phyloP scores from a whole-genome alignment of 1,284 basidiomycete genomes.

The Ganoderma lingzhi region DNA sequence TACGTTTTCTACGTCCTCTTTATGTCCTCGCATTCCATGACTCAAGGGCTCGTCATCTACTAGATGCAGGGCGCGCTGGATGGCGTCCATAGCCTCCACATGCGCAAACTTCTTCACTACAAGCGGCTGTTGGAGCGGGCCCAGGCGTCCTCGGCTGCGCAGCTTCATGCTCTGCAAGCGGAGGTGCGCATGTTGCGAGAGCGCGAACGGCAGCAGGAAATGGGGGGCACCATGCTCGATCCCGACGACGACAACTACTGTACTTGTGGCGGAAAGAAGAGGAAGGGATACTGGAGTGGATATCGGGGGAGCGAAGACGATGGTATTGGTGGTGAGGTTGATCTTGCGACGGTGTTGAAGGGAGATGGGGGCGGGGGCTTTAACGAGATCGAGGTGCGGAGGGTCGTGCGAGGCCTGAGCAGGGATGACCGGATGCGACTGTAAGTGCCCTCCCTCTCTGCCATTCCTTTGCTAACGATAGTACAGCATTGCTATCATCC shows the following conservation, averaged over 20 bases:
- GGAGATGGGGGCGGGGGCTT: slow-evolving; percentile 64
- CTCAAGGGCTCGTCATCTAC: background rate
- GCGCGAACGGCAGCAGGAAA: slow-evolving; percentile 41
- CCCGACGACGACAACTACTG: slow-evolving; percentile 54
- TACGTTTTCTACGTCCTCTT: slow-evolving; percentile 35
- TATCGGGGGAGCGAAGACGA: slow-evolving; percentile 54
- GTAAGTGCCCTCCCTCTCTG: slow-evolving; percentile 50
- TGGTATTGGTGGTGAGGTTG: slow-evolving; percentile 50
- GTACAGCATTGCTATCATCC: slow-evolving; percentile 47
- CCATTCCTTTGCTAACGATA: background rate
- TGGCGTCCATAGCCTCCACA: slow-evolving; percentile 63
- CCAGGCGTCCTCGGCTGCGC: slow-evolving; percentile 77
- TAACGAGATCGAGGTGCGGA: slow-evolving; percentile 72
- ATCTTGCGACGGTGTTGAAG: slow-evolving; percentile 56
- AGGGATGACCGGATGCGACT: slow-evolving; percentile 76
- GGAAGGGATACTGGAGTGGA: slow-evolving; percentile 69
- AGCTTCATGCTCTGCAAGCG: slow-evolving; percentile 81
- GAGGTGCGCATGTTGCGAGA: slow-evolving; percentile 68
- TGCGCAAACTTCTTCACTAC: slow-evolving; percentile 72
- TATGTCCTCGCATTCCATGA: slow-evolving; percentile 11
- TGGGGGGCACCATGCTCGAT: slow-evolving; percentile 27
- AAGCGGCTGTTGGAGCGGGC: slow-evolving; percentile 79
- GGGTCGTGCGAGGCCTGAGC: slow-evolving; percentile 64
- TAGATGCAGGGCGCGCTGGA: slow-evolving; percentile 69
- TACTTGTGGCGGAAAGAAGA: slow-evolving; percentile 65